Evolutionary conservation across 176 grass and related monocot species (phyloP), one percentile per base, ranked within the genome.

Genomic region (Avena sativa): DNA sequence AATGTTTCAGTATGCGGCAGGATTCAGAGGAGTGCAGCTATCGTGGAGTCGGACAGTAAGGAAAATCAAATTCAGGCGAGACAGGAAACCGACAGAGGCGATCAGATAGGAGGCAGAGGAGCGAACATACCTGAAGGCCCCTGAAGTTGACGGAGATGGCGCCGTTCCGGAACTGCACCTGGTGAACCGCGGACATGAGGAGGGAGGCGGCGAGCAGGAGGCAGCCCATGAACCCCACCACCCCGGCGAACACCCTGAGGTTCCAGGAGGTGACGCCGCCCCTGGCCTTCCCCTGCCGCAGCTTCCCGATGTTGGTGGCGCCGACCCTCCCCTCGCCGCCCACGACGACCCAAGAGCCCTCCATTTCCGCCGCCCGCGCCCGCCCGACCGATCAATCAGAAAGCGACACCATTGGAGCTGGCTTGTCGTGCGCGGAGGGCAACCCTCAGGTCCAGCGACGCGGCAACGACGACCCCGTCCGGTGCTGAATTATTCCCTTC

Each of bases 161-260:
- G 66, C 60, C 77, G 78, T 84, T 79, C 50, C 62, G 74, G 80
- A 92, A 94, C 56, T 88, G 87, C 43, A 96, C 76, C 76, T 92
- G 91, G 58, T 96, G 97, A 28, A 95, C 84, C 55, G 91, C 85
- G 81, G 92, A 88, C 89, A 98, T 85, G 85, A 89, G 84, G 79
- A 98, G 73, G 59, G 97, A 98, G 70, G 95, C 90, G 58, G 89
- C 75, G 10, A 98, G 59, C 64, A 98, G 85, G 83, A 96, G 67
- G 71, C 89, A 91, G 14, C 93, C 88, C 89, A 94, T 87, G 87
- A 94, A 34, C 6, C 86, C 92, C 53, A 94, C 69, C 23, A 83
- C 90, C 25, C 86, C 90, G 59, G 85, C 86, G 79, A 89, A 81
- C 76, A 93, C 83, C 89, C 81, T 32, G 62, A 96, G 79, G 87